These are phyloP conservation scores for Mortierella sp. DNA, from an alignment of 371 early-diverging fungal species.

Conservation along the genomic window DNA sequence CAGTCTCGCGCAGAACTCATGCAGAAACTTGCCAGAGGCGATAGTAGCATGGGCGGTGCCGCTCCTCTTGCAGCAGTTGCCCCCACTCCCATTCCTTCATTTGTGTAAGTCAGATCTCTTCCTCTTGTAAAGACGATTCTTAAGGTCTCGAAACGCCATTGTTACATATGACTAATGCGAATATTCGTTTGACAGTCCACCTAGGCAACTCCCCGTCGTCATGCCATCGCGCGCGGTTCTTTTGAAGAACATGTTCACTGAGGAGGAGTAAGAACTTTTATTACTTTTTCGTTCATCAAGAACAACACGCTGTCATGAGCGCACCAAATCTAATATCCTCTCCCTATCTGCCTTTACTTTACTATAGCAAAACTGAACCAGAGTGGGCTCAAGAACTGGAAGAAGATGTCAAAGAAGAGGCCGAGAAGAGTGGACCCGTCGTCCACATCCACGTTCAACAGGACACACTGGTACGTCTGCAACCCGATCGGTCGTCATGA, in stretches of 20 bases:
- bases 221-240: constrained; percentile 65
- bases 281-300: neutral
- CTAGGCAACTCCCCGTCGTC: constrained; percentile 40
- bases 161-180: neutral
- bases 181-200: constrained; percentile 21
- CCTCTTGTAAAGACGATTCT: neutral
- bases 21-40: constrained; percentile 83
- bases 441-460: constrained; percentile 83
- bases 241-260: constrained; percentile 95
- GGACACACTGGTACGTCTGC: constrained; percentile 68
- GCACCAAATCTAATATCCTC: neutral
- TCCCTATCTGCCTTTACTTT: neutral
- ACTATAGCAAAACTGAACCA: constrained; percentile 83
- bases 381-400: constrained; percentile 92
- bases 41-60: constrained; percentile 46
- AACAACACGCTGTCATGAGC: too few relatives aligned
- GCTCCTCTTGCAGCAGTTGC: constrained; percentile 24
- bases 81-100: constrained; percentile 31
- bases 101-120: constrained; percentile 24
- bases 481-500: neutral
- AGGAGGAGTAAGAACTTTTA: constrained; percentile 76
- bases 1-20: constrained; percentile 88
- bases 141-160: neutral
- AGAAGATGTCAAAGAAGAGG: constrained; percentile 90
- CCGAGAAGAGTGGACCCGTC: constrained; percentile 84